Conservation (phyloP, 176 grass and related monocot species). For the Raddia distichophylla region DNA sequence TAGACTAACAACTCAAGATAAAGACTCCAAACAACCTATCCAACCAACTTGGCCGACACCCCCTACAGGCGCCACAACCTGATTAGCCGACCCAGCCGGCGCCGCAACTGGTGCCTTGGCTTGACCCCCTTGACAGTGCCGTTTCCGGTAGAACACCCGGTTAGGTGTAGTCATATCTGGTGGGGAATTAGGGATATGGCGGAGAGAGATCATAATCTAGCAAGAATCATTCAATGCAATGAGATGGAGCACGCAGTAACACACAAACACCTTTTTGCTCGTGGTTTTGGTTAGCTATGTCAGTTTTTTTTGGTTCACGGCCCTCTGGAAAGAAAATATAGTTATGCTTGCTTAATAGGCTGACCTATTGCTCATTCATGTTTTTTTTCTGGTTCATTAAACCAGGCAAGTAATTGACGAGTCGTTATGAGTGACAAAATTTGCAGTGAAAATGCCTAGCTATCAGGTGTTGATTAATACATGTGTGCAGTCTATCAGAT, state of each 20-base stretch:
- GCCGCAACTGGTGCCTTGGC: too few relatives aligned
- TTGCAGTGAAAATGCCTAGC: background rate
- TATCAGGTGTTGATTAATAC: background rate
- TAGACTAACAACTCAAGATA: too few relatives aligned
- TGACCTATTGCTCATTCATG: background rate
- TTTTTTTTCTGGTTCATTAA: background rate
- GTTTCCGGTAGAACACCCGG: too few relatives aligned
- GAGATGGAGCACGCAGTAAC: background rate
- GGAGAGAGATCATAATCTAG: background rate
- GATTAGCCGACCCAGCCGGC: too few relatives aligned
- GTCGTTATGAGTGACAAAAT: background rate
- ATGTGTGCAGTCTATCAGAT: conserved; percentile 5
- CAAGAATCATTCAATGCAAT: background rate
- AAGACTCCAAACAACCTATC: too few relatives aligned
- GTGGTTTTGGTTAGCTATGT: too few relatives aligned
- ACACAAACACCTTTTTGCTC: background rate
- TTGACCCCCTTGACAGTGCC: too few relatives aligned
- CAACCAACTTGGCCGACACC: too few relatives aligned
- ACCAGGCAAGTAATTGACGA: background rate
- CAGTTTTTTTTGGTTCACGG: too few relatives aligned
- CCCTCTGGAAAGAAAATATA: background rate
- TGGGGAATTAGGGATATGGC: background rate
- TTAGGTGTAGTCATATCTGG: too few relatives aligned
- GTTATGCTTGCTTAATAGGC: background rate
- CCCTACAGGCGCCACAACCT: too few relatives aligned